A percentile compares a stretch with the other conserved stretches of the same genome.
These are phyloP conservation scores for Mortierella sp. DNA, from an alignment of 371 early-diverging fungal genomes.

Conservation along the genomic window DNA sequence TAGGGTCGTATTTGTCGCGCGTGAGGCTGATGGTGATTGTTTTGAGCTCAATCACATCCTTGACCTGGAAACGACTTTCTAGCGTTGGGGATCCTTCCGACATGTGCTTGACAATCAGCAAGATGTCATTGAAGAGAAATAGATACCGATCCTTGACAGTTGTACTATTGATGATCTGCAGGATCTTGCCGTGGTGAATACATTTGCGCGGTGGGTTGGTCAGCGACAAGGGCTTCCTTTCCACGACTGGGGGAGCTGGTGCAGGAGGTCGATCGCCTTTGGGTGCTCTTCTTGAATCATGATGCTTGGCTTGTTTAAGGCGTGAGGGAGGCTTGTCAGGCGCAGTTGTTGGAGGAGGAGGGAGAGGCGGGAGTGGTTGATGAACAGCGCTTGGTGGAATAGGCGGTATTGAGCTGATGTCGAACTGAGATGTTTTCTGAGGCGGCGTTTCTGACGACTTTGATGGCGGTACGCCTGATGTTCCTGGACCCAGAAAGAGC, in stretches of 20 bases:
- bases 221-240: conserved; percentile 41
- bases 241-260: conserved; percentile 7
- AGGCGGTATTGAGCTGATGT: conserved; percentile 19
- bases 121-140: conserved; percentile 82
- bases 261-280: conserved; percentile 9
- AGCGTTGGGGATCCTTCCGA: conserved; percentile 58
- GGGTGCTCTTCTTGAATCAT: conserved; percentile 5
- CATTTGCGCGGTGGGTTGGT: conserved; percentile 65
- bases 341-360: conserved; percentile 13
- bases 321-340: conserved; percentile 15
- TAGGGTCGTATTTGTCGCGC: conserved; percentile 59
- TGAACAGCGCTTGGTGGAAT: conserved; percentile 13
- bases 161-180: conserved; percentile 77
- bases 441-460: conserved; percentile 37
- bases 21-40: conserved; percentile 63
- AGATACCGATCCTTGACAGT: conserved; percentile 81
- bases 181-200: conserved; percentile 80
- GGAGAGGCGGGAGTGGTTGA: conserved; percentile 45
- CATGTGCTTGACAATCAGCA: conserved; percentile 79
- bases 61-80: conserved; percentile 70
- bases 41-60: conserved; percentile 67
- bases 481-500: conserved; percentile 21
- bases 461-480: conserved; percentile 21
- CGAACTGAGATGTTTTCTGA: background rate
- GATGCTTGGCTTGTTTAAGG: conserved; percentile 5